A percentile compares a stretch with the other conserved stretches of the same genome.
Conservation (phyloP, 345 rosid species). For the Euphorbia tirucalli region DNA sequence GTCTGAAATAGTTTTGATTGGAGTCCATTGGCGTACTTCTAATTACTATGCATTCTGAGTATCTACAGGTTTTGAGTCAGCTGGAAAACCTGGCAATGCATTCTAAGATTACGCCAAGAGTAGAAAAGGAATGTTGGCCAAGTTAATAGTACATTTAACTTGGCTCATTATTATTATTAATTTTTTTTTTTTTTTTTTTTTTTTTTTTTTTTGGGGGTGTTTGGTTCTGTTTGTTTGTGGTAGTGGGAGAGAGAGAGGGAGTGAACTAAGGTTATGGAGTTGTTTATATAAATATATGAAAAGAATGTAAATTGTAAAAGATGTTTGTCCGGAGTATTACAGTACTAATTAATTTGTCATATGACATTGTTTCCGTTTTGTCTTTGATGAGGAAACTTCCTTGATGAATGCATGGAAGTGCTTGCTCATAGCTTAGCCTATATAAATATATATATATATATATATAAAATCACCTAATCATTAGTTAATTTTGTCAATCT, state of each 20-base stretch:
- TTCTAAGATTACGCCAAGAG: too few relatives aligned
- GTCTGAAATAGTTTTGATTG: too few relatives aligned
- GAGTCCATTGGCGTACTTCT: too few relatives aligned
- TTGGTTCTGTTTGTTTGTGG: neutral
- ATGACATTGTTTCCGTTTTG: constrained; percentile 3
- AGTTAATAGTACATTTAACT: neutral
- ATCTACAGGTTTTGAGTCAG: too few relatives aligned
- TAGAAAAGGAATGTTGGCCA: too few relatives aligned
- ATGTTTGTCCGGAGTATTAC: neutral
- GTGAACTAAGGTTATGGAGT: neutral
- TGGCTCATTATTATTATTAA: neutral
- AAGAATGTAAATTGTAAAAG: neutral
- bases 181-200: neutral
- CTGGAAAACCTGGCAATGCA: too few relatives aligned
- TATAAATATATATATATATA: too few relatives aligned
- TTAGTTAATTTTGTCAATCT: too few relatives aligned
- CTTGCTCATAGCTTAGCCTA: too few relatives aligned
- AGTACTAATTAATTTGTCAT: neutral
- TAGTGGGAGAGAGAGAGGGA: neutral
- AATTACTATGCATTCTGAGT: too few relatives aligned
- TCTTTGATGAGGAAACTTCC: neutral
- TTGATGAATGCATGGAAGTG: neutral
- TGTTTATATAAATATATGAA: neutral
- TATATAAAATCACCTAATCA: too few relatives aligned
- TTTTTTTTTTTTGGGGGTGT: neutral